A percentile compares a stretch with the other conserved stretches of the same genome.
Evolutionary conservation across 75 land plant species (phyloP).

Genomic region (Pinus taeda): DNA sequence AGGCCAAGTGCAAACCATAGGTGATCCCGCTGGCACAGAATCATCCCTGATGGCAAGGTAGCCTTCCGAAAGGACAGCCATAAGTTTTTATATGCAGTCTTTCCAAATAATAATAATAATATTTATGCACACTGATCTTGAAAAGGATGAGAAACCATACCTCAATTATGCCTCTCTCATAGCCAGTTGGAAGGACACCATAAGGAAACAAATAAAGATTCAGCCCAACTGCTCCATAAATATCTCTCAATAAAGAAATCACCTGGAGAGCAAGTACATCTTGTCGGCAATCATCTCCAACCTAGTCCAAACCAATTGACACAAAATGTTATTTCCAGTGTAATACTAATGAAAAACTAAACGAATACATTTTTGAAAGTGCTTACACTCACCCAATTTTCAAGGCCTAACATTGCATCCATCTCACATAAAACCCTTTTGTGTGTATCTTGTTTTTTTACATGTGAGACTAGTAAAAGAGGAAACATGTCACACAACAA

Average conservation of each 20-base stretch:
- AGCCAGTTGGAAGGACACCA: conserved; percentile 98
- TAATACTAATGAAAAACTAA: neutral
- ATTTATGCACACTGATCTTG: neutral
- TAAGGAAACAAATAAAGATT: conserved; percentile 94
- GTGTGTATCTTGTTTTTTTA: neutral
- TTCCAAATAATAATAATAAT: too few relatives aligned
- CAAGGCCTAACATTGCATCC: neutral
- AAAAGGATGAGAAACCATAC: conserved; percentile 22
- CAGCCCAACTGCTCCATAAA: conserved; percentile 85
- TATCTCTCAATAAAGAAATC: conserved; percentile 81
- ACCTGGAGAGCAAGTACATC: conserved; percentile 99
- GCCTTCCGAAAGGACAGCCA: too few relatives aligned
- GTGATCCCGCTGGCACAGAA: too few relatives aligned
- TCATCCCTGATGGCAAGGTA: too few relatives aligned
- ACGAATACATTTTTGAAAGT: neutral
- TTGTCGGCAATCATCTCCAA: conserved; percentile 99
- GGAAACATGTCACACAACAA: neutral
- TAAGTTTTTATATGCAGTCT: too few relatives aligned
- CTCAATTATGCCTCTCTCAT: conserved; percentile 97
- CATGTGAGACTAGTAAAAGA: neutral
- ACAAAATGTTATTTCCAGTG: neutral
- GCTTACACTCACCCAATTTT: neutral
- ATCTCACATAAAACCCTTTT: neutral
- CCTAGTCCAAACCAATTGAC: conserved; percentile 37
- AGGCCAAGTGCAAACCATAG: too few relatives aligned